Evolutionary conservation across 371 early-diverging fungal species (phyloP).

Genomic region (Lichtheimia ramosa): DNA sequence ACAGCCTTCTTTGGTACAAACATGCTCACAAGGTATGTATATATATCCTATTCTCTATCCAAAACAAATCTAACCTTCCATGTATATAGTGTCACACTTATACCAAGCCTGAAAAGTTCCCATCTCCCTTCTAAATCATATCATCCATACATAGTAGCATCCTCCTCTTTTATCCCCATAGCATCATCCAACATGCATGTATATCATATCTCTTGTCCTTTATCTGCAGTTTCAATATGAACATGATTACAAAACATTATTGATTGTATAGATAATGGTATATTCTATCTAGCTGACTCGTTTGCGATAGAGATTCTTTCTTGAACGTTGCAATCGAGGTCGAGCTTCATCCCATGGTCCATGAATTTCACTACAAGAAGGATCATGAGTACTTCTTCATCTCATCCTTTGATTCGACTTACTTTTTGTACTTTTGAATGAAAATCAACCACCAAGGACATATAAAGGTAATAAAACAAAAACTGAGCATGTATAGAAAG

Average conservation of each 20-base stretch:
- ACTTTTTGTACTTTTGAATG: conserved; percentile 94
- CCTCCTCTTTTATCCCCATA: no score
- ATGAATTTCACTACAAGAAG: conserved; percentile 77
- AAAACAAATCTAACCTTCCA: neutral
- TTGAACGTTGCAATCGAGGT: conserved; percentile 61
- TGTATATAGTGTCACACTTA: conserved; percentile 21
- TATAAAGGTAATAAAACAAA: conserved; percentile 79
- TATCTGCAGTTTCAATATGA: no score
- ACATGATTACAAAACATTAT: no score
- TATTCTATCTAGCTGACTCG: conserved; percentile 3
- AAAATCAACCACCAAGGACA: conserved; percentile 92
- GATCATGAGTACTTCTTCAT: neutral
- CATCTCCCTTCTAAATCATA: neutral
- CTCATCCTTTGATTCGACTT: conserved; percentile 22
- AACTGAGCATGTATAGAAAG: conserved; percentile 63
- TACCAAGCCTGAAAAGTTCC: conserved; percentile 29
- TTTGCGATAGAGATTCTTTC: conserved; percentile 33
- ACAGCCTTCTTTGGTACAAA: conserved; percentile 80
- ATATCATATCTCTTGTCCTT: neutral
- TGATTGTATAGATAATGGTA: no score
- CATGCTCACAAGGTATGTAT: conserved; percentile 72
- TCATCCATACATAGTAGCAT: no score
- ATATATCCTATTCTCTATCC: neutral
- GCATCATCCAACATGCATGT: neutral
- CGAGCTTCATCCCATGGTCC: conserved; percentile 98